A percentile compares a stretch with the other conserved stretches of the same genome.
These are phyloP conservation scores for Omphalotus olearius DNA, from an alignment of 1,284 basidiomycete species.

Conservation along the genomic window DNA sequence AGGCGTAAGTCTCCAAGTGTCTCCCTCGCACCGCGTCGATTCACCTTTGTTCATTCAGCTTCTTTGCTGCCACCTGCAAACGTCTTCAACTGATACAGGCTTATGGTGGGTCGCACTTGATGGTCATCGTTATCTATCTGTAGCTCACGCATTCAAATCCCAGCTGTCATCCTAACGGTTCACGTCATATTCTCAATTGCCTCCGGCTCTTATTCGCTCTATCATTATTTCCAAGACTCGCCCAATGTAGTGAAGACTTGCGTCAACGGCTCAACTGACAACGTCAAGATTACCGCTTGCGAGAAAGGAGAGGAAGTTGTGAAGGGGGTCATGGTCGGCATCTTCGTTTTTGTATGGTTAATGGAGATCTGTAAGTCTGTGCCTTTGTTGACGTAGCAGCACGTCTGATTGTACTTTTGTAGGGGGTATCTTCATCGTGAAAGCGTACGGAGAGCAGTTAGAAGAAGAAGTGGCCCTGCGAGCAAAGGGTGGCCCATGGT, in stretches of 20 bases:
- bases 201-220: conserved; percentile 36
- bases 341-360: conserved; percentile 38
- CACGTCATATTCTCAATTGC: conserved; percentile 39
- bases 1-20: conserved; percentile 28
- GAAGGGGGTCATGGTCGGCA: conserved; percentile 33
- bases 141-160: no score
- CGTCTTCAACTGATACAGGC: conserved; percentile 32
- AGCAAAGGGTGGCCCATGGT: conserved; percentile 10
- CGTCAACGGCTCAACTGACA: conserved; percentile 25
- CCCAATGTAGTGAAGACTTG: conserved; percentile 32
- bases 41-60: conserved; percentile 19
- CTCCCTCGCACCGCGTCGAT: not conserved
- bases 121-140: no score
- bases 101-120: conserved; percentile 20
- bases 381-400: not conserved
- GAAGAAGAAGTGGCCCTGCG: conserved; percentile 12
- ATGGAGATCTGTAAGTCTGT: conserved; percentile 37
- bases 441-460: conserved; percentile 12
- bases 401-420: conserved; percentile 2
- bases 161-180: conserved; percentile 30
- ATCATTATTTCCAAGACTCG: conserved; percentile 34
- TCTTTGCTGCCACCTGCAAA: conserved; percentile 35
- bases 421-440: conserved; percentile 42
- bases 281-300: conserved; percentile 26
- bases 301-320: conserved; percentile 30